A percentile compares a stretch with the other conserved stretches of the same genome.
Conservation (phyloP, 2,329 filamentous ascomycete genomes). For the Colletotrichum aenigma region DNA sequence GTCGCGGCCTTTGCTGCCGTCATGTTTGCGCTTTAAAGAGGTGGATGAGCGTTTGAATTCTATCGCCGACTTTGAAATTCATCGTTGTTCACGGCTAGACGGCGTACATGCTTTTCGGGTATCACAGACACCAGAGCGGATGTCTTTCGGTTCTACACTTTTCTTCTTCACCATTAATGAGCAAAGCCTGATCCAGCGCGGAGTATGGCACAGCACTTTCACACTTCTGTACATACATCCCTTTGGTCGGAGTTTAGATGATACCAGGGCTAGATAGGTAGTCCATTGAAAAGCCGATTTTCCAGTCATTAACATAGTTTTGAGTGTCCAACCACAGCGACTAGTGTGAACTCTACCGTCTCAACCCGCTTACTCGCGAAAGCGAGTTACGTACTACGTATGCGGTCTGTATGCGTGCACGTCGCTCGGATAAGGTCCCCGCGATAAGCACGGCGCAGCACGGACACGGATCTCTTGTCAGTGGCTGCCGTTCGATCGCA, state of each 20-base stretch:
- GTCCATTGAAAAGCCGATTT: neutral
- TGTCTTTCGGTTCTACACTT: neutral
- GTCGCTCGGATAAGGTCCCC: neutral
- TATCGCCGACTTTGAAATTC: neutral
- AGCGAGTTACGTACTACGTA: neutral
- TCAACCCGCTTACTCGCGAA: neutral
- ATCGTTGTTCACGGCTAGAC: neutral
- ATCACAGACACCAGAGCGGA: neutral
- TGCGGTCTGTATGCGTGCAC: neutral
- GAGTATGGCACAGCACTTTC: neutral
- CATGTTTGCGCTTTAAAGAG: slow-evolving; percentile 24
- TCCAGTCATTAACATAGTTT: neutral
- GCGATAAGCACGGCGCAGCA: neutral
- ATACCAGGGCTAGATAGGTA: slow-evolving; percentile 6
- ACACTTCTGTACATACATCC: neutral
- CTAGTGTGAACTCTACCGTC: neutral
- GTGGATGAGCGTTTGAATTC: neutral
- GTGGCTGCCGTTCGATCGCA: neutral
- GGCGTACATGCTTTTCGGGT: neutral
- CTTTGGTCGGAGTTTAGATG: neutral
- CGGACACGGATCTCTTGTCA: neutral
- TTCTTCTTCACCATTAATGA: neutral
- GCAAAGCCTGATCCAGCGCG: neutral
- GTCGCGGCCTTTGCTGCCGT: slow-evolving; percentile 24
- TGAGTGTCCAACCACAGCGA: neutral